Conservation (phyloP, 257 asterid species). For the Datura wrightii region DNA sequence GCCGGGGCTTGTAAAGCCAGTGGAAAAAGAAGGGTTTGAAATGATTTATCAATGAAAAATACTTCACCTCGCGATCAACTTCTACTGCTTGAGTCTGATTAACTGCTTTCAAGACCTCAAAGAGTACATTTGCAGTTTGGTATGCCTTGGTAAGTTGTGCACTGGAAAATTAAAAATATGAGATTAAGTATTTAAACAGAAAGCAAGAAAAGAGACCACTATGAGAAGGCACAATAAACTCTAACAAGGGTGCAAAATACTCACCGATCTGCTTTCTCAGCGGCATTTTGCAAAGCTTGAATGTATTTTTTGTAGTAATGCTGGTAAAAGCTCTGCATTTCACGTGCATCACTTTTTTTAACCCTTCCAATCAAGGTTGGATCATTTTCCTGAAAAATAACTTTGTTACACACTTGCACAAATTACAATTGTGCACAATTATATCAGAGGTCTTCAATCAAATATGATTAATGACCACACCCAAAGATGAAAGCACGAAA, state of each 20-base stretch:
- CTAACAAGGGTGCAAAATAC: slow-evolving; percentile 37
- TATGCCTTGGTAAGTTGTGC: slow-evolving; percentile 98
- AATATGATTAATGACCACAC: neutral
- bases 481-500: slow-evolving; percentile 4
- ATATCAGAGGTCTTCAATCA: neutral
- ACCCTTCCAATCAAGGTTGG: slow-evolving; percentile 97
- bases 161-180: slow-evolving; percentile 54
- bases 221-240: slow-evolving; percentile 10
- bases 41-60: slow-evolving; percentile 29
- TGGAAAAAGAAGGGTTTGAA: neutral
- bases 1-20: neutral
- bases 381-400: slow-evolving; percentile 84
- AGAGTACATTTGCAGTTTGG: slow-evolving; percentile 97
- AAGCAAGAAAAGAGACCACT: slow-evolving; percentile 20
- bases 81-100: slow-evolving; percentile 94
- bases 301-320: slow-evolving; percentile 96
- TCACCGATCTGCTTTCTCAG: slow-evolving; percentile 98
- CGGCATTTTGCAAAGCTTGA: slow-evolving; percentile 98
- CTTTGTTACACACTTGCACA: slow-evolving; percentile 10
- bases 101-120: slow-evolving; percentile 99
- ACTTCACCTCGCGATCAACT: slow-evolving; percentile 93
- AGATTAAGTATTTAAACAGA: neutral
- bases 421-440: slow-evolving; percentile 22
- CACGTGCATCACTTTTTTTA: slow-evolving; percentile 98
- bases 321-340: slow-evolving; percentile 99